These are phyloP conservation scores for Fusarium coffeatum DNA, from an alignment of 2,329 filamentous ascomycete genomes.

Conservation along the genomic window DNA sequence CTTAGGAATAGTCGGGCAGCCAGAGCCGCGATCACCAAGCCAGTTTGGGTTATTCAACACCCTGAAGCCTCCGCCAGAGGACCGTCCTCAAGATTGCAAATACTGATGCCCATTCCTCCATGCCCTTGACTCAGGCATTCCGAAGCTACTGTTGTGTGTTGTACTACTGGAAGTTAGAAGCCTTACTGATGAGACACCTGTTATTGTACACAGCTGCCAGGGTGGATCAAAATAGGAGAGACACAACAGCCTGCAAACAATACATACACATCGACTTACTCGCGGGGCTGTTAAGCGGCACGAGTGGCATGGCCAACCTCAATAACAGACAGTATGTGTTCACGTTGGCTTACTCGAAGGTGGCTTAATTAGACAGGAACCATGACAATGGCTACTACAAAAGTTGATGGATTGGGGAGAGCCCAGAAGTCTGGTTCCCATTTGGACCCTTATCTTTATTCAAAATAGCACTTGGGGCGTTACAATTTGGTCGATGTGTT, in stretches of 20 bases:
- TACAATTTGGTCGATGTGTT: constrained; percentile 15
- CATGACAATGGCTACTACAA: constrained; percentile 3
- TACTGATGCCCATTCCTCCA: constrained; percentile 23
- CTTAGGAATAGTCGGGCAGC: constrained; percentile 29
- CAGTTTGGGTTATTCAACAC: constrained; percentile 26
- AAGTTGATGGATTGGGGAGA: constrained; percentile 1
- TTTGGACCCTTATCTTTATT: constrained; percentile 19
- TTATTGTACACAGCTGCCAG: constrained; percentile 9
- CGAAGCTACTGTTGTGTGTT: constrained; percentile 13
- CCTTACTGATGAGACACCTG: constrained; percentile 12
- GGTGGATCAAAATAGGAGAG: constrained; percentile 32
- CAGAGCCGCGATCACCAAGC: constrained; percentile 32
- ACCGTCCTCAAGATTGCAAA: constrained; percentile 15
- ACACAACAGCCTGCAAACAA: constrained; percentile 16
- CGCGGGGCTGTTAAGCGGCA: constrained; percentile 14
- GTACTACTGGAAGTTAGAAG: neutral
- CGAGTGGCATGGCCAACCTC: constrained; percentile 19
- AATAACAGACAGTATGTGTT: constrained; percentile 8
- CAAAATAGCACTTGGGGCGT: constrained; percentile 17
- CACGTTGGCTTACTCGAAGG: neutral
- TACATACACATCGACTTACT: neutral
- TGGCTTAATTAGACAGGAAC: constrained; percentile 9
- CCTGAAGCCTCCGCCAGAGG: constrained; percentile 11
- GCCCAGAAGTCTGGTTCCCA: constrained; percentile 7
- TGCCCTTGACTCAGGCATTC: constrained; percentile 39